Evolutionary conservation across 441 rosid species (phyloP).

Genomic region (Populus hybrid): DNA sequence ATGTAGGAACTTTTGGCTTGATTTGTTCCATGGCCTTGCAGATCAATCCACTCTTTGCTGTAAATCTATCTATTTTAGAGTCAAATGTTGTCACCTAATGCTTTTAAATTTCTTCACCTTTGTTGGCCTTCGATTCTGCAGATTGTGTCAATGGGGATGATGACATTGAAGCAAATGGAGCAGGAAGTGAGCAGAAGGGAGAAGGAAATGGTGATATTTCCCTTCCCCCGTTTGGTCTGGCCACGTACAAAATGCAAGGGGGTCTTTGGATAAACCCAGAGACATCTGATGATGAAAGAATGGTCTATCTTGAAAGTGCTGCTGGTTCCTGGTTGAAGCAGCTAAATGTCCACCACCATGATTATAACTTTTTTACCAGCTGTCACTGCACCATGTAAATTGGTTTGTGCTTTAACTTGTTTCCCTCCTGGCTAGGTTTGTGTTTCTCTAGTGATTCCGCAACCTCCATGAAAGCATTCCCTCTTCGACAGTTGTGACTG

Average conservation of each 20-base stretch:
- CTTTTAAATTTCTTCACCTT: background rate
- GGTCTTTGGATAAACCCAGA: slow-evolving; percentile 57
- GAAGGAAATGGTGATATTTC: slow-evolving; percentile 28
- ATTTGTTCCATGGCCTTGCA: background rate
- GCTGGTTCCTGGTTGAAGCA: slow-evolving; percentile 91
- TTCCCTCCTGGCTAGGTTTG: background rate
- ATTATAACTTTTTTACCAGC: slow-evolving; percentile 50
- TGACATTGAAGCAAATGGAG: background rate
- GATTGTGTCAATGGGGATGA: slow-evolving; percentile 29
- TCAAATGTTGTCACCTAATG: background rate
- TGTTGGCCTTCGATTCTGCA: slow-evolving; percentile 21
- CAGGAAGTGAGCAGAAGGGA: slow-evolving; percentile 17
- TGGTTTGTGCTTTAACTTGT: background rate
- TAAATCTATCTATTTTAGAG: background rate
- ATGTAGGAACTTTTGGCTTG: background rate
- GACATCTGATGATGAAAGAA: slow-evolving; percentile 40
- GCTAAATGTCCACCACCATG: slow-evolving; percentile 67
- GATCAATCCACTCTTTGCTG: background rate
- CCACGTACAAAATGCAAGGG: slow-evolving; percentile 72
- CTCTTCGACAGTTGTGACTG: background rate
- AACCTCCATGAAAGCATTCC: slow-evolving; percentile 3
- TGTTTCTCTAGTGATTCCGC: slow-evolving; percentile 8
- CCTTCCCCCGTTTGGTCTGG: slow-evolving; percentile 64
- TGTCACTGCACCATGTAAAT: slow-evolving; percentile 31
- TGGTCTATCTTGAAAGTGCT: slow-evolving; percentile 41